Evolutionary conservation across 495 filamentous ascomycete genomes (phyloP), one percentile per base, ranked within the genome.

Genomic region (Hypoxylon intermedium): DNA sequence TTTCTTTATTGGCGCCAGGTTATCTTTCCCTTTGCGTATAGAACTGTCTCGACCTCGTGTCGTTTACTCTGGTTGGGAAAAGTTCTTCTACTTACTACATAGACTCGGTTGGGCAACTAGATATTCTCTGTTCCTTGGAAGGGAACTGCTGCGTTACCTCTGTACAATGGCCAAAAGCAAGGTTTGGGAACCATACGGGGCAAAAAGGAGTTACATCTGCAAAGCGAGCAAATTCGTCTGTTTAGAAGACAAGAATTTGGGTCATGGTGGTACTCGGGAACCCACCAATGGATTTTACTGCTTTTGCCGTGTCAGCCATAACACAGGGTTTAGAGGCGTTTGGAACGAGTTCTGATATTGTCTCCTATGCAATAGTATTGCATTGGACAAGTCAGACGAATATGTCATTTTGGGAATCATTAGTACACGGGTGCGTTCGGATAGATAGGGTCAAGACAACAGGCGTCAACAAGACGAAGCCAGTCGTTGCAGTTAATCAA

Each of bases 71-170:
- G 53, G 59, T 63, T 58, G 60, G 60, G 48, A 45, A 49, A 58
- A 15, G 37, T 45, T 56, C 55, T 49, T 55, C 28, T 55, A 50
- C 51, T 67, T 49, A 67, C 42, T 58, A 58, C 57, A 65, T 70
- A 70, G 67, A 70, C 65, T 58, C 65, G 67, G 31, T 58, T 56
- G 54, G 67, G 67, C 67, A 59, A 70, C 67, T 70, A 67, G 60
- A 63, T 58, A 46, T 52, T 53, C 20, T 59, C 24, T 58, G 5
- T 58, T 47, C 49, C 56, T 16, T 16, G 43, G 57, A 41, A 56
- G 42, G 46, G 51, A 47, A 55, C 36, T 53, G 34, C 50, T 60
- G 41, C 62, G 62, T 56, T 65, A 65, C 62, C 62, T 60, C 56
- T 65, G 62, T 65, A 65, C 46, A 65, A 56, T 43, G 62, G 41